Conservation (phyloP, 1,139 yeast species). For the Diutina sp. region DNA sequence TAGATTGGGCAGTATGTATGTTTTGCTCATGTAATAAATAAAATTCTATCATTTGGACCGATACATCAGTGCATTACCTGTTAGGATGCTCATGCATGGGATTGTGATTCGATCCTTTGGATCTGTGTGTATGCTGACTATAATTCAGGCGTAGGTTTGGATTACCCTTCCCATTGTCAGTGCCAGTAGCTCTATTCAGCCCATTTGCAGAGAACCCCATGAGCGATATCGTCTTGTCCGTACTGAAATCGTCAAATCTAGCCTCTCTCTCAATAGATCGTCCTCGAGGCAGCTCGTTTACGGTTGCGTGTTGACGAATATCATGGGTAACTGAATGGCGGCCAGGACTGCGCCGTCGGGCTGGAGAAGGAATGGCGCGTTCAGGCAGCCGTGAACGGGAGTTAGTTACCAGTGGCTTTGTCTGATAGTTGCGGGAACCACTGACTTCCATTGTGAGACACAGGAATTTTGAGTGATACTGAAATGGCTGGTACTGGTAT, state of each 20-base stretch:
- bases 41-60: no score
- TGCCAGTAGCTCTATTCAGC: slow-evolving; percentile 26
- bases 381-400: background rate
- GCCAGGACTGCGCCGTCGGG: background rate
- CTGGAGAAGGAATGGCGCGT: background rate
- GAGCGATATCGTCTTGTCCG: slow-evolving; percentile 20
- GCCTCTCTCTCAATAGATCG: slow-evolving; percentile 12
- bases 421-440: background rate
- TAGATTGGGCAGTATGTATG: background rate
- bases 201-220: slow-evolving; percentile 61
- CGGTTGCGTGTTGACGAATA: background rate
- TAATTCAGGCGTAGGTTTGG: slow-evolving; percentile 33
- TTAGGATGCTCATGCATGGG: slow-evolving; percentile 1
- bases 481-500: background rate
- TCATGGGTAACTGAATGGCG: background rate
- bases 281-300: slow-evolving; percentile 10
- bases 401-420: background rate
- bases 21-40: background rate
- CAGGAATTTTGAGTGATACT: background rate
- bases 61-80: background rate
- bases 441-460: background rate
- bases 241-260: slow-evolving; percentile 9
- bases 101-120: slow-evolving; percentile 48
- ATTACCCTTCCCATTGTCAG: slow-evolving; percentile 34
- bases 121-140: slow-evolving; percentile 58